These are phyloP conservation scores for Diaporthe amygdali DNA, from an alignment of 2,329 filamentous ascomycete genomes.

Conservation along the genomic window DNA sequence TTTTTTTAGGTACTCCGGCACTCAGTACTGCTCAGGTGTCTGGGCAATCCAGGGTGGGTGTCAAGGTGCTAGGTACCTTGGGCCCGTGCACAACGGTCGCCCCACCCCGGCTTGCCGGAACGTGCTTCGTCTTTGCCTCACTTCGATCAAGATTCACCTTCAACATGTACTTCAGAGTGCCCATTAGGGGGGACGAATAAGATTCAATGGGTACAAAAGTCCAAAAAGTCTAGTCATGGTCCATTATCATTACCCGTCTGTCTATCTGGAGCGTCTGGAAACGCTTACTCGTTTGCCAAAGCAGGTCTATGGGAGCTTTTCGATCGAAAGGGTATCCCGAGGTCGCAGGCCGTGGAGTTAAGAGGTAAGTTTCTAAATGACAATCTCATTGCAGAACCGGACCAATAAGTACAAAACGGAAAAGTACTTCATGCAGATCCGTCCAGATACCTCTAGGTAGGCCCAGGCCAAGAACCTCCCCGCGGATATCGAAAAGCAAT, in stretches of 20 bases:
- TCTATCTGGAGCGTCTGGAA: slow-evolving; percentile 20
- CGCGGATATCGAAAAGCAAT: slow-evolving; percentile 25
- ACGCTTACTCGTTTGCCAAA: slow-evolving; percentile 5
- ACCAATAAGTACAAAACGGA: slow-evolving; percentile 25
- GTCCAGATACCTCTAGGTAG: slow-evolving; percentile 19
- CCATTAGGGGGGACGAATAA: too few species aligned
- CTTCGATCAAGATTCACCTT: too few species aligned
- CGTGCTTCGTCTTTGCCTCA: too few species aligned
- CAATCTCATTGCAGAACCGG: slow-evolving; percentile 24
- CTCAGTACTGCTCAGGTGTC: not conserved
- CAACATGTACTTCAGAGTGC: not conserved
- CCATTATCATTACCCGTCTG: slow-evolving; percentile 21
- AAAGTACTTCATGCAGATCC: slow-evolving; percentile 24
- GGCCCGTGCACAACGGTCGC: not conserved
- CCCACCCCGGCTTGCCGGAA: not conserved
- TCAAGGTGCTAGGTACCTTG: not conserved
- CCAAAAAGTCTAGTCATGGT: not conserved
- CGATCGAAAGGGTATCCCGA: slow-evolving; percentile 2
- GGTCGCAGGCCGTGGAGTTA: not conserved
- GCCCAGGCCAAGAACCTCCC: slow-evolving; percentile 15
- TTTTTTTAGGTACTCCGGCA: slow-evolving; percentile 12
- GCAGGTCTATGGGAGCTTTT: slow-evolving; percentile 15
- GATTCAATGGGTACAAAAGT: not conserved
- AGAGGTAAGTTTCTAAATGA: slow-evolving; percentile 16
- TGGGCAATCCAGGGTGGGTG: not conserved